Percentiles rank a stretch among this genome's conserved stretches.
Conservation (phyloP, 2,329 filamentous ascomycete genomes). For the Microsporum ferrugineum region DNA sequence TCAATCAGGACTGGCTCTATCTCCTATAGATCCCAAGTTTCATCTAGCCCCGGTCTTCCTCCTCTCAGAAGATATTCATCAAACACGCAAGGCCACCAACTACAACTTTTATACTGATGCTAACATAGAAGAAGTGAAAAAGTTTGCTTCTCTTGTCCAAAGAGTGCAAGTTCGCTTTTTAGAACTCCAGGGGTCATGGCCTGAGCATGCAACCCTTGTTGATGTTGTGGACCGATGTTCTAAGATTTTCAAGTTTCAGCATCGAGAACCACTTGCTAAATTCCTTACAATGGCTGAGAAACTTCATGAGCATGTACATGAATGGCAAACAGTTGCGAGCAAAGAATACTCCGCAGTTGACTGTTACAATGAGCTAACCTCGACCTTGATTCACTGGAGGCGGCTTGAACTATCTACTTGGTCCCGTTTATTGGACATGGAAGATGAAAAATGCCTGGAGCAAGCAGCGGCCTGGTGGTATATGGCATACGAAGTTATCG, state of each 20-base stretch:
- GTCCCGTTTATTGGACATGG: slow-evolving; percentile 77
- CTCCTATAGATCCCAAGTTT: slow-evolving; percentile 32
- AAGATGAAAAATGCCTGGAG: slow-evolving; percentile 61
- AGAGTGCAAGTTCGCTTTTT: slow-evolving; percentile 61
- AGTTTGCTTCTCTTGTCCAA: slow-evolving; percentile 57
- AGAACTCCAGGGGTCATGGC: slow-evolving; percentile 53
- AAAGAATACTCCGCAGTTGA: slow-evolving; percentile 57
- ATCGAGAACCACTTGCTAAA: slow-evolving; percentile 75
- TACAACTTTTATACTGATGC: slow-evolving; percentile 88
- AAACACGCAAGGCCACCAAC: slow-evolving; percentile 29
- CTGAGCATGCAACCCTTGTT: slow-evolving; percentile 64
- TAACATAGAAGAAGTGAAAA: slow-evolving; percentile 64
- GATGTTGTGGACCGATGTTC: slow-evolving; percentile 69
- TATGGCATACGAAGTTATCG: slow-evolving; percentile 78
- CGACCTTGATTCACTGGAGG: slow-evolving; percentile 76
- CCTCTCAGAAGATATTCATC: slow-evolving; percentile 44
- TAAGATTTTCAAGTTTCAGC: slow-evolving; percentile 60
- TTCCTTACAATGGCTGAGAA: slow-evolving; percentile 80
- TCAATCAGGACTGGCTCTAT: slow-evolving; percentile 16
- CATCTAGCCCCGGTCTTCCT: slow-evolving; percentile 58
- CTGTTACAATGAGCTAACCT: slow-evolving; percentile 67
- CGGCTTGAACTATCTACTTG: slow-evolving; percentile 85
- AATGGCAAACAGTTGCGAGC: slow-evolving; percentile 93
- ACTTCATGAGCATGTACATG: slow-evolving; percentile 70
- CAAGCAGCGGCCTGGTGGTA: slow-evolving; percentile 93